Evolutionary conservation across 2,329 filamentous ascomycete species (phyloP).

Genomic region (Madurella mycetomatis): DNA sequence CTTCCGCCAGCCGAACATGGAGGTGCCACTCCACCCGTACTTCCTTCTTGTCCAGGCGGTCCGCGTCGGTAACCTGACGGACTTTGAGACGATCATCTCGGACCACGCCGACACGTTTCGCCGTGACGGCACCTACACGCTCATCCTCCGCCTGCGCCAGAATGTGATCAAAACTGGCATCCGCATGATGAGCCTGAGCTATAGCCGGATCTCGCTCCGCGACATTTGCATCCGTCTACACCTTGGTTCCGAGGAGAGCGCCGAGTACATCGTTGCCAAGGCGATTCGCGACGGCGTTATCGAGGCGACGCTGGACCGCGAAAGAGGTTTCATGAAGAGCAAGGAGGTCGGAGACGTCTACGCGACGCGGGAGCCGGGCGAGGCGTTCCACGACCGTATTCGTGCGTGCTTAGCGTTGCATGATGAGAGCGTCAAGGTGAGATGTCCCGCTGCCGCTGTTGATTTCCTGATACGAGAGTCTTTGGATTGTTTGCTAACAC

Average conservation of each 20-base stretch:
- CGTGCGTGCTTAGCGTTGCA: constrained; percentile 85
- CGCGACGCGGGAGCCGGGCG: constrained; percentile 88
- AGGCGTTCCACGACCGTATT: constrained; percentile 97
- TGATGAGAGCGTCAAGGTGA: constrained; percentile 96
- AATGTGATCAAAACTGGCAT: constrained; percentile 99
- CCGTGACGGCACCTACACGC: constrained; percentile 88
- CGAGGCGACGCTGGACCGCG: constrained; percentile 88
- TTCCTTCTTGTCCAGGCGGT: constrained; percentile 92
- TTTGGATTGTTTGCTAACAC: constrained; percentile 1
- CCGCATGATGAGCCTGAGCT: constrained; percentile 97
- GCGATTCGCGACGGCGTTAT: constrained; percentile 97
- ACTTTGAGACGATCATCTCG: constrained; percentile 83
- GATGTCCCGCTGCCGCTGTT: constrained; percentile 21
- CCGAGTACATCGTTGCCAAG: constrained; percentile 98
- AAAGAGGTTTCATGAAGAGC: constrained; percentile 97
- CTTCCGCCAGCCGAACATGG: constrained; percentile 85
- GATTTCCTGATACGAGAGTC: neutral
- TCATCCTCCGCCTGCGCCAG: constrained; percentile 90
- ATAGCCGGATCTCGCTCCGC: constrained; percentile 92
- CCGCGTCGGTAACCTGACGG: constrained; percentile 90
- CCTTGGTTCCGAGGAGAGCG: constrained; percentile 91
- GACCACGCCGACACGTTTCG: constrained; percentile 80
- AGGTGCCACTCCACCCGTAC: constrained; percentile 86
- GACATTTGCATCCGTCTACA: constrained; percentile 96
- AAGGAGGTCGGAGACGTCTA: constrained; percentile 96